A percentile compares a stretch with the other conserved stretches of the same genome.
Conservation (phyloP, 2,329 filamentous ascomycete genomes). For the Trichoderma citrinoviride region DNA sequence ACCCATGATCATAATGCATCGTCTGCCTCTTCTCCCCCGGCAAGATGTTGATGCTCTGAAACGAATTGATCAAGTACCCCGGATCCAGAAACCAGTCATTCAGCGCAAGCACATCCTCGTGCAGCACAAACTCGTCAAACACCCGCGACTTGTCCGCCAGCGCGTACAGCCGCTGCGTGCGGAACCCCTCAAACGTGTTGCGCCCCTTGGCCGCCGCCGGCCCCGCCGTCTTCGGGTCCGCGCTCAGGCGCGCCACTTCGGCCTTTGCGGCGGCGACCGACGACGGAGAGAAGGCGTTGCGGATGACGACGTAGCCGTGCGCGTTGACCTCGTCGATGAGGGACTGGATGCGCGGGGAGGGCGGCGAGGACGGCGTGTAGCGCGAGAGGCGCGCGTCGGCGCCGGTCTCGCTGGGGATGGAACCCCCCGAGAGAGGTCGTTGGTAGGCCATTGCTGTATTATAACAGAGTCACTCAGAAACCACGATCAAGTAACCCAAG, state of each 20-base stretch:
- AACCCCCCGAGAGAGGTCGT: neutral
- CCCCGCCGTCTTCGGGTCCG: constrained; percentile 25
- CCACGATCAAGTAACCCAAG: neutral
- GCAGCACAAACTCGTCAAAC: constrained; percentile 38
- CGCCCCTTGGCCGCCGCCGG: constrained; percentile 32
- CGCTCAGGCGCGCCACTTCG: constrained; percentile 28
- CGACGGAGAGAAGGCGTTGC: constrained; percentile 32
- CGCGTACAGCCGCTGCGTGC: constrained; percentile 40
- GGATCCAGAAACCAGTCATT: constrained; percentile 42
- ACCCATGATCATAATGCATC: constrained; percentile 36
- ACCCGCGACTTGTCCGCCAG: constrained; percentile 39
- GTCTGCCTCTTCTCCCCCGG: constrained; percentile 39
- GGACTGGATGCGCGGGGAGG: neutral
- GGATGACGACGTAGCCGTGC: constrained; percentile 38
- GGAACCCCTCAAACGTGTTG: constrained; percentile 39
- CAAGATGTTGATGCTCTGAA: constrained; percentile 40
- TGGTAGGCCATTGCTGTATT: neutral
- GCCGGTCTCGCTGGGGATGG: neutral
- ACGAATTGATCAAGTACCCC: constrained; percentile 36
- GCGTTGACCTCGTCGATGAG: constrained; percentile 25
- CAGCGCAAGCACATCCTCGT: constrained; percentile 37
- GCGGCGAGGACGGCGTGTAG: neutral
- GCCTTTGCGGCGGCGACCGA: constrained; percentile 31
- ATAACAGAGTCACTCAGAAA: too few species aligned
- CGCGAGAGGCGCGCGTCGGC: neutral